Evolutionary conservation across 2,329 filamentous ascomycete genomes (phyloP).

Genomic region (Trichoderma arundinaceum): DNA sequence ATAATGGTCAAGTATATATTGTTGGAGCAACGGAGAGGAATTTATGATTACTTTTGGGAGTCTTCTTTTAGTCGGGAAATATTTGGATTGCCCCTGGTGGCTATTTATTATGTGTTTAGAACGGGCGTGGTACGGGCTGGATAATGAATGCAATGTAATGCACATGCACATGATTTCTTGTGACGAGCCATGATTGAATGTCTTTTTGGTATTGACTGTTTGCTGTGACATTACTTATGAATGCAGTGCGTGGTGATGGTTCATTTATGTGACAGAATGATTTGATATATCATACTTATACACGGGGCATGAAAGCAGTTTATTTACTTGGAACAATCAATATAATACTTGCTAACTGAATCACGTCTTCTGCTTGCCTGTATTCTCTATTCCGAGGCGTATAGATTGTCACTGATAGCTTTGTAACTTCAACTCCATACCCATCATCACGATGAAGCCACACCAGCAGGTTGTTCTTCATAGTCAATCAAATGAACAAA

Average conservation of each 20-base stretch:
- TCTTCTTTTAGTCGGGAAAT: conserved; percentile 1
- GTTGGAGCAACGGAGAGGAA: not conserved
- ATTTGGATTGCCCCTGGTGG: not conserved
- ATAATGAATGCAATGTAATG: conserved; percentile 7
- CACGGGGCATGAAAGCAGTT: too few relatives aligned
- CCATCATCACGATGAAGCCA: not conserved
- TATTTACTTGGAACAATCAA: too few relatives aligned
- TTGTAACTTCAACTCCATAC: not conserved
- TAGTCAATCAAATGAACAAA: too few relatives aligned
- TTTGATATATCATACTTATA: too few relatives aligned
- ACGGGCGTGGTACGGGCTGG: not conserved
- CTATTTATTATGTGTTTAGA: not conserved
- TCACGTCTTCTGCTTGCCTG: not conserved
- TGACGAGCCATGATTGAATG: too few relatives aligned
- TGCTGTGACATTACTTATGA: too few relatives aligned
- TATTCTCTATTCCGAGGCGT: too few relatives aligned
- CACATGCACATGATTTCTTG: not conserved
- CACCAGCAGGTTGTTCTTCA: too few relatives aligned
- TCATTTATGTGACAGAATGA: too few relatives aligned
- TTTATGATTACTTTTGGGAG: not conserved
- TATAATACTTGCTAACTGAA: too few relatives aligned
- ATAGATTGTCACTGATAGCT: not conserved
- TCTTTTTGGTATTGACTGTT: too few relatives aligned
- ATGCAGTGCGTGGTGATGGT: too few relatives aligned
- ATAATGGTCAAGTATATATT: not conserved